These are phyloP conservation scores for Macrophomina phaseolina DNA, from an alignment of 2,329 filamentous ascomycete species.

Conservation along the genomic window DNA sequence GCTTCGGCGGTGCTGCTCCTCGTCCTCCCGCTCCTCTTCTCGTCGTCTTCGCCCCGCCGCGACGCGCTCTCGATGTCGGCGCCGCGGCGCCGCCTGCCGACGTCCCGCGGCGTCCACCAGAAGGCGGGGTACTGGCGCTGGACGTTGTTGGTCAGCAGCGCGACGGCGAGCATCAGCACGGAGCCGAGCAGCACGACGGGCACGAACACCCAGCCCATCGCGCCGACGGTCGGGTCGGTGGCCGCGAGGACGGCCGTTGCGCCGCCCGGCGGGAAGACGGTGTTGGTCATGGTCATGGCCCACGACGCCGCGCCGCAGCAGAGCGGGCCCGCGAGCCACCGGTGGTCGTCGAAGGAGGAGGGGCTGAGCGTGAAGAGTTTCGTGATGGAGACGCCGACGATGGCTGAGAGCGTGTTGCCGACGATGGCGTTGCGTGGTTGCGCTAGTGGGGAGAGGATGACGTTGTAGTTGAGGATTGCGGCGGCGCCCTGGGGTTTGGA, in stretches of 20 bases:
- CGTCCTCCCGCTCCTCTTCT: neutral
- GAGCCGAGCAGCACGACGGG: constrained; percentile 50
- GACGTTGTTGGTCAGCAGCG: constrained; percentile 53
- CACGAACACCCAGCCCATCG: constrained; percentile 55
- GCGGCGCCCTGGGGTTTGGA: constrained; percentile 47
- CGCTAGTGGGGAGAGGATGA: constrained; percentile 53
- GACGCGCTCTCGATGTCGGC: constrained; percentile 22
- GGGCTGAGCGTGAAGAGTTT: constrained; percentile 52
- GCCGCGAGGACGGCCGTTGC: constrained; percentile 55
- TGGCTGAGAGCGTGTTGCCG: constrained; percentile 52
- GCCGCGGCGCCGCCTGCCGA: constrained; percentile 35
- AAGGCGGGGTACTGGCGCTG: constrained; percentile 54
- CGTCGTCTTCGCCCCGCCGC: constrained; percentile 6
- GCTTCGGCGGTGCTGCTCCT: neutral
- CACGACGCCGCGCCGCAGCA: constrained; percentile 51
- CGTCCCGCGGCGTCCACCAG: constrained; percentile 55
- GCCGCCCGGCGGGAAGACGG: constrained; percentile 57
- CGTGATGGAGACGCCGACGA: constrained; percentile 51
- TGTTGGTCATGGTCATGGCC: constrained; percentile 55
- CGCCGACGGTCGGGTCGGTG: constrained; percentile 46
- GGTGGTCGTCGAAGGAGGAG: constrained; percentile 46
- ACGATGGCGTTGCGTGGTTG: constrained; percentile 55
- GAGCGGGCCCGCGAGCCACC: constrained; percentile 53
- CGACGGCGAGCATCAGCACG: constrained; percentile 50
- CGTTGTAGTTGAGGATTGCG: constrained; percentile 56